Evolutionary conservation across 2,329 filamentous ascomycete genomes (phyloP).

Genomic region (Aureobasidium sp.): DNA sequence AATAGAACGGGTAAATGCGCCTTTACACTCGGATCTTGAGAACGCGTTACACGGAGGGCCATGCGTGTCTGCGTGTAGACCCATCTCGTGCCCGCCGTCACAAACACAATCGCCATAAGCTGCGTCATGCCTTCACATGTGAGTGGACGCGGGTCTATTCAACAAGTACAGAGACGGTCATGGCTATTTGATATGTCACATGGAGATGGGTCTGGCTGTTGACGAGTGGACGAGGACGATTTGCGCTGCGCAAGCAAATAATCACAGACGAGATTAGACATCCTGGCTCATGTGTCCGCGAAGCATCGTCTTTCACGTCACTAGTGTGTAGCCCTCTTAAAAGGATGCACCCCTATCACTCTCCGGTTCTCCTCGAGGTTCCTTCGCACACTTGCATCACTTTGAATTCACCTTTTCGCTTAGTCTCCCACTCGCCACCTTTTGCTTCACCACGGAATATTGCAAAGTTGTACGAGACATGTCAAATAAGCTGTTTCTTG

Average conservation of each 20-base stretch:
- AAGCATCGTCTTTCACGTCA: neutral
- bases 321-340: neutral
- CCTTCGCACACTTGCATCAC: neutral
- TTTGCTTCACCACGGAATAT: neutral
- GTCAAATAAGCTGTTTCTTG: neutral
- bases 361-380: neutral
- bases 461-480: neutral
- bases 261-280: neutral
- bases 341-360: neutral
- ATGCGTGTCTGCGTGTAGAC: conserved; percentile 7
- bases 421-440: neutral
- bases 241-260: neutral
- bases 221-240: neutral
- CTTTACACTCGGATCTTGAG: neutral
- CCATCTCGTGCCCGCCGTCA: neutral
- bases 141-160: neutral
- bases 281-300: neutral
- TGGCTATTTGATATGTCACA: neutral
- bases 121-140: neutral
- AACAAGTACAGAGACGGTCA: neutral
- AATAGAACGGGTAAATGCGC: neutral
- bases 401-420: neutral
- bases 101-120: neutral
- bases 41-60: neutral
- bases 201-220: neutral